phyloP scores from a whole-genome alignment of 208 protist genomes.

The Crithidia acanthocephali region DNA sequence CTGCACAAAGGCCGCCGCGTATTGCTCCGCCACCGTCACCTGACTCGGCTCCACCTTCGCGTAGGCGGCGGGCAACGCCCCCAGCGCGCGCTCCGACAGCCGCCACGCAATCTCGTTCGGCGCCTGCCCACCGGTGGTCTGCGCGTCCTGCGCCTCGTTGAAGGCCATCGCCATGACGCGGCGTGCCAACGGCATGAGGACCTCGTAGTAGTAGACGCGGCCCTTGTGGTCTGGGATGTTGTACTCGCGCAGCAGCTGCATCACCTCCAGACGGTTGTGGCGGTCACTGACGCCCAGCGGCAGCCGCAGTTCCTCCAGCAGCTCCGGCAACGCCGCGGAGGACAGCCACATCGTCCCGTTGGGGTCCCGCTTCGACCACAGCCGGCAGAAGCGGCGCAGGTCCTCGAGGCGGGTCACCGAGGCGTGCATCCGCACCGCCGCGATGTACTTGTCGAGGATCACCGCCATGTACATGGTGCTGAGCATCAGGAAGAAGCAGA shows the following conservation, averaged over 20 bases:
- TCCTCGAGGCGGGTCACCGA: conserved; percentile 77
- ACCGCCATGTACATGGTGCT: conserved; percentile 86
- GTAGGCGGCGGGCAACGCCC: conserved; percentile 25
- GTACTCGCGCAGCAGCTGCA: conserved; percentile 86
- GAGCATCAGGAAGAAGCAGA: conserved; percentile 81
- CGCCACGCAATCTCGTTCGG: conserved; percentile 79
- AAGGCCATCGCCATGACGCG: conserved; percentile 86
- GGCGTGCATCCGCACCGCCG: conserved; percentile 69
- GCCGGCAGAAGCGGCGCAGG: conserved; percentile 71
- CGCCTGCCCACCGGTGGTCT: conserved; percentile 33
- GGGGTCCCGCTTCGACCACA: conserved; percentile 80
- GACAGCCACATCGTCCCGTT: conserved; percentile 77
- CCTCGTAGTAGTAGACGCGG: conserved; percentile 88
- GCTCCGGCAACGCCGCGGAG: conserved; percentile 53
- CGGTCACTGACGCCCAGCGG: conserved; percentile 81
- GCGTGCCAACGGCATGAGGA: conserved; percentile 81
- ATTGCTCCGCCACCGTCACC: conserved; percentile 76
- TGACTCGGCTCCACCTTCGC: conserved; percentile 20
- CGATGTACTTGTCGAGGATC: conserved; percentile 84
- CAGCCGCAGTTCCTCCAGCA: conserved; percentile 82
- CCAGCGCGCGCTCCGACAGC: conserved; percentile 66
- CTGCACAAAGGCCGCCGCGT: conserved; percentile 82
- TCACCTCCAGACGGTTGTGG: conserved; percentile 77
- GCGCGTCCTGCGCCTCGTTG: conserved; percentile 50
- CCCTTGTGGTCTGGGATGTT: conserved; percentile 86